phyloP scores from a whole-genome alignment of 768 basidiomycete genomes.

The Suillus variegatus region DNA sequence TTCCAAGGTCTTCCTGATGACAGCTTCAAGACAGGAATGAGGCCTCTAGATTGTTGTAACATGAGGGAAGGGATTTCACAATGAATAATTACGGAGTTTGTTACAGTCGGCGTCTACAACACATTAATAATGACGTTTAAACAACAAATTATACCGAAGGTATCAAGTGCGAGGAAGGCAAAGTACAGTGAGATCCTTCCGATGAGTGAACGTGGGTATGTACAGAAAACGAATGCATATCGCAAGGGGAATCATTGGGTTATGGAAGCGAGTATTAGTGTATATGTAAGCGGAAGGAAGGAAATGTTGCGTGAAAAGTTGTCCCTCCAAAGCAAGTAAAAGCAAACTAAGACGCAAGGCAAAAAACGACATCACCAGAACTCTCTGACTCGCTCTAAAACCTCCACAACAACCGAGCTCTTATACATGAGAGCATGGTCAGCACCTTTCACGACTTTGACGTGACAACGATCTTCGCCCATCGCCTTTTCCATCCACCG shows the following conservation, averaged over 20 bases:
- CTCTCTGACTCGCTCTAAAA: slow-evolving; percentile 67
- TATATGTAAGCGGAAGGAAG: slow-evolving; percentile 13
- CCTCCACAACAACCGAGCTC: slow-evolving; percentile 83
- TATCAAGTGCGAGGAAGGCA: slow-evolving; percentile 24
- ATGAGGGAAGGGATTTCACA: background rate
- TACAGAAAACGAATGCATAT: slow-evolving; percentile 24
- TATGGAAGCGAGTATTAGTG: background rate
- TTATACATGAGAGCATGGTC: slow-evolving; percentile 95
- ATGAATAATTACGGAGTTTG: background rate
- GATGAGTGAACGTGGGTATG: slow-evolving; percentile 15
- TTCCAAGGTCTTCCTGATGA: background rate
- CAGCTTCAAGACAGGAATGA: background rate
- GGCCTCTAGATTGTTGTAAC: background rate
- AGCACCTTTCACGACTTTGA: slow-evolving; percentile 84
- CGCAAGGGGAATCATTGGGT: slow-evolving; percentile 8
- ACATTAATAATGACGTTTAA: slow-evolving; percentile 33
- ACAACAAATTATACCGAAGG: slow-evolving; percentile 31
- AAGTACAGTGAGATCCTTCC: slow-evolving; percentile 34
- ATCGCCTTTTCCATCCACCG: slow-evolving; percentile 90
- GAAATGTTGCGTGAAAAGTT: slow-evolving; percentile 14
- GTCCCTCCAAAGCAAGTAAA: slow-evolving; percentile 19
- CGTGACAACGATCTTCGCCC: slow-evolving; percentile 70
- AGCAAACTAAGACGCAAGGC: slow-evolving; percentile 8
- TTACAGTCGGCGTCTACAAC: slow-evolving; percentile 21
- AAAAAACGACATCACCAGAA: slow-evolving; percentile 43